Evolutionary conservation across 441 rosid species (phyloP).

Genomic region (Pelargonium cotyledonis): DNA sequence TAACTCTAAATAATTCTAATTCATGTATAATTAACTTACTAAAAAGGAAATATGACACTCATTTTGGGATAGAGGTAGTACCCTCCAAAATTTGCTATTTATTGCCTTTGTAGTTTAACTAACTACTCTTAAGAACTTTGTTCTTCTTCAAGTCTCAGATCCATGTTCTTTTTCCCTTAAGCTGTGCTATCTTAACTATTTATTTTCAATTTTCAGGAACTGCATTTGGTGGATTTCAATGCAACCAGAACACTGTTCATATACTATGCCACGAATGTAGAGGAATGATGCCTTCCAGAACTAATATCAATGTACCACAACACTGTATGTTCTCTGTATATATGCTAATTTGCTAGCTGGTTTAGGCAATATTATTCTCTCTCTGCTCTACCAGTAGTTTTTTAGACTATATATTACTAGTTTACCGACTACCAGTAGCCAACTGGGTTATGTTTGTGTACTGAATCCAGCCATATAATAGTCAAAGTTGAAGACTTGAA

Average conservation of each 20-base stretch:
- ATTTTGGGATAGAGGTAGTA: too few species aligned
- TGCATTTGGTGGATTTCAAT: constrained; percentile 48
- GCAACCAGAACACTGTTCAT: constrained; percentile 57
- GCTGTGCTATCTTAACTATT: constrained; percentile 18
- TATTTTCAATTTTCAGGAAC: constrained; percentile 34
- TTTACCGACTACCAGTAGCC: background rate
- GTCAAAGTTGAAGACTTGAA: background rate
- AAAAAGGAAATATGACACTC: too few species aligned
- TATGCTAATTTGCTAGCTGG: background rate
- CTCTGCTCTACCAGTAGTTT: background rate
- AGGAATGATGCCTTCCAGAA: constrained; percentile 84
- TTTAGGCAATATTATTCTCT: background rate
- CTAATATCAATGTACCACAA: constrained; percentile 54
- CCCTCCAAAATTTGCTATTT: background rate
- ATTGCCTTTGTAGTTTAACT: background rate
- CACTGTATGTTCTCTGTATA: constrained; percentile 51
- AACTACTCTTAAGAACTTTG: background rate
- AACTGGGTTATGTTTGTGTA: background rate
- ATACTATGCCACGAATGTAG: constrained; percentile 77
- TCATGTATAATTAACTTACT: background rate
- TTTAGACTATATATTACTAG: background rate
- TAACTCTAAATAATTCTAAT: too few species aligned
- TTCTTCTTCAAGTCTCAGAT: constrained; percentile 10
- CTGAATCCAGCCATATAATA: background rate
- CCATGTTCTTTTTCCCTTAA: background rate